These are phyloP conservation scores for Fusarium sp. DNA, from an alignment of 2,329 filamentous ascomycete species.

Conservation along the genomic window DNA sequence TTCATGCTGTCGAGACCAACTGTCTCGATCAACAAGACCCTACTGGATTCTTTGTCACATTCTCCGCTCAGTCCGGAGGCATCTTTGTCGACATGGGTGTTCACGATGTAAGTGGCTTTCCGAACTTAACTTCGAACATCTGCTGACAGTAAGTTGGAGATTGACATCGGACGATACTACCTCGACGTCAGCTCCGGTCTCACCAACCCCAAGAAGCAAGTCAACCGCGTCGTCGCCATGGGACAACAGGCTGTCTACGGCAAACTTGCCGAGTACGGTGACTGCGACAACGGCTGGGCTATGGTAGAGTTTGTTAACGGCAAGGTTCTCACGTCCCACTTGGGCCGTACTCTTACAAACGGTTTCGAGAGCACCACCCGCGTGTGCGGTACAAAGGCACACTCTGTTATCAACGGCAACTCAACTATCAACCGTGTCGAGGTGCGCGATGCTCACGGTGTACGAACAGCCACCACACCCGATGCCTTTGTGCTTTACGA, in stretches of 20 bases:
- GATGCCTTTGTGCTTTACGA: no score
- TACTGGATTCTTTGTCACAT: no score
- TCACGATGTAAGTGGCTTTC: no score
- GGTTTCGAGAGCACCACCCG: slow-evolving; percentile 51
- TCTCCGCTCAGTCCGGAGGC: no score
- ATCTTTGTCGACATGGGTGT: no score
- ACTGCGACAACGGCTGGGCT: slow-evolving; percentile 50
- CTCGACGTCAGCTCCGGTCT: slow-evolving; percentile 43
- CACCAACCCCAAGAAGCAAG: slow-evolving; percentile 47
- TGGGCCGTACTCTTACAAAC: slow-evolving; percentile 50
- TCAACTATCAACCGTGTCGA: slow-evolving; percentile 29
- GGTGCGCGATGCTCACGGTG: slow-evolving; percentile 17
- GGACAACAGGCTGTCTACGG: slow-evolving; percentile 32
- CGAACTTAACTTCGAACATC: background rate
- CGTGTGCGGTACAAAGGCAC: slow-evolving; percentile 51
- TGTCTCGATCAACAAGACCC: no score
- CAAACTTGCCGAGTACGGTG: slow-evolving; percentile 45
- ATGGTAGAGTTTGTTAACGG: slow-evolving; percentile 53
- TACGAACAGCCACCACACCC: slow-evolving; percentile 1
- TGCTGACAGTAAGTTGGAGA: slow-evolving; percentile 16
- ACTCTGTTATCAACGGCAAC: slow-evolving; percentile 39
- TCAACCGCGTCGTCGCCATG: slow-evolving; percentile 47
- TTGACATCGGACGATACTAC: slow-evolving; percentile 44
- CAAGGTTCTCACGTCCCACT: slow-evolving; percentile 49
- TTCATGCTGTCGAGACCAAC: no score